Evolutionary conservation across 192 early-diverging fungal genomes (phyloP), one percentile per base, ranked within the genome.

Genomic region (Diversispora eburnea): DNA sequence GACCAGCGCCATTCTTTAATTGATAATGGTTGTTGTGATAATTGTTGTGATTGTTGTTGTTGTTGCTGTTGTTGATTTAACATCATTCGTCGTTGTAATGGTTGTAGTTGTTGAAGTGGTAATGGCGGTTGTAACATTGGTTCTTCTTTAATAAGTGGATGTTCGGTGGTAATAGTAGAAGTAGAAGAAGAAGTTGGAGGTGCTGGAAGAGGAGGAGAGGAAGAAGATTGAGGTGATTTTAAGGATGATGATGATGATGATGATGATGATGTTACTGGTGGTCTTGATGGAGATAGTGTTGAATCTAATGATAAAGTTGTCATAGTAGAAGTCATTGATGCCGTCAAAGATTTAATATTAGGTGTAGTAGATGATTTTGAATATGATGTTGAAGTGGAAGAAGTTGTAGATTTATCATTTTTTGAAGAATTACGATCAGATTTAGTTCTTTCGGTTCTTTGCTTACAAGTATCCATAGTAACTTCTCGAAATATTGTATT

Each of bases 1-100:
- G 45, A 15, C 63, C 63, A 65, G 8, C 63, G 63, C 63, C 63
- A 65, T 65, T 65, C 41, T 25, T 65, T 65, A 19, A 48, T 47
- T 47, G 19, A 47, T n/a, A 12, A 17, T 9, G 2, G 45, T 7
- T n/a, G n/a, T 47, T 5, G 62, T 15, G 42, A 13, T 17, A 20
- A 46, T n/a, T 58, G 15, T 22, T 22, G 17, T 58, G 8, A 8
- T n/a, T n/a, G n/a, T 17, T 47, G 42, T 19, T 10, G 63, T 6
- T 17, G 17, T 47, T 5, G 62, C 4, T 63, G 41, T n/a, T 47
- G 19, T 19, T 58, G 17, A 19, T 22, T 25, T 58, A 22, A 9
- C 3, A 20, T 17, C 5, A 3, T 13, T 19, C 20, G 17, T 1
- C 6, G 62, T 7, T 65, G n/a, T 39, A 4, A 3, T 22, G 39